Evolutionary conservation across 495 filamentous ascomycete genomes (phyloP).

Genomic region (Filosporella fistucella): DNA sequence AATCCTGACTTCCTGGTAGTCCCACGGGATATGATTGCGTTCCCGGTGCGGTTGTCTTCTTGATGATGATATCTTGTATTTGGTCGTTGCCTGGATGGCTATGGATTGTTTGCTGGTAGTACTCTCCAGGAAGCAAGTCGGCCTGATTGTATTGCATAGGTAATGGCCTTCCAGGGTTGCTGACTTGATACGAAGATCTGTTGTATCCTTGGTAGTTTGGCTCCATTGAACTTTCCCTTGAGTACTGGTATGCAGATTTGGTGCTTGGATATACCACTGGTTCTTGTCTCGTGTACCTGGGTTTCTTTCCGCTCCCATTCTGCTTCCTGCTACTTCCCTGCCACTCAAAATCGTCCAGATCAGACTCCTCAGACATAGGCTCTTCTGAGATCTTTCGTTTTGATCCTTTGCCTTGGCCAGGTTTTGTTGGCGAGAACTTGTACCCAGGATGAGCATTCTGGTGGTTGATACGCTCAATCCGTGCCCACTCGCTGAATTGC

Average conservation of each 20-base stretch:
- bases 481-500: slow-evolving; percentile 79
- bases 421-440: slow-evolving; percentile 89
- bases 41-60: slow-evolving; percentile 36
- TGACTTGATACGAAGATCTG: slow-evolving; percentile 55
- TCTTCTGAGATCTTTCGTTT: slow-evolving; percentile 39
- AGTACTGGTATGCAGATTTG: slow-evolving; percentile 24
- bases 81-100: slow-evolving; percentile 28
- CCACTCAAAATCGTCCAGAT: slow-evolving; percentile 36
- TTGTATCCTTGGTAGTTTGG: slow-evolving; percentile 35
- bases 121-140: slow-evolving; percentile 45
- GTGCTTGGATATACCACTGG: slow-evolving; percentile 23
- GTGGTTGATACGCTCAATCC: slow-evolving; percentile 81
- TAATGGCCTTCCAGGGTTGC: slow-evolving; percentile 56
- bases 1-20: slow-evolving; percentile 21
- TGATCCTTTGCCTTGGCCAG: slow-evolving; percentile 35
- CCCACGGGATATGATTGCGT: slow-evolving; percentile 12
- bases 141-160: slow-evolving; percentile 49
- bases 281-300: not conserved
- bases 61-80: slow-evolving; percentile 49
- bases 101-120: slow-evolving; percentile 51
- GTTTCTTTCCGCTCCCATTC: slow-evolving; percentile 13
- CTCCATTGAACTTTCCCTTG: slow-evolving; percentile 27
- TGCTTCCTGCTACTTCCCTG: slow-evolving; percentile 24
- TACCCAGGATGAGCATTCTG: slow-evolving; percentile 84
- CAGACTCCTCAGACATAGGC: slow-evolving; percentile 35